Conservation (phyloP, 2,329 filamentous ascomycete species). For the Thelonectria discophora region DNA sequence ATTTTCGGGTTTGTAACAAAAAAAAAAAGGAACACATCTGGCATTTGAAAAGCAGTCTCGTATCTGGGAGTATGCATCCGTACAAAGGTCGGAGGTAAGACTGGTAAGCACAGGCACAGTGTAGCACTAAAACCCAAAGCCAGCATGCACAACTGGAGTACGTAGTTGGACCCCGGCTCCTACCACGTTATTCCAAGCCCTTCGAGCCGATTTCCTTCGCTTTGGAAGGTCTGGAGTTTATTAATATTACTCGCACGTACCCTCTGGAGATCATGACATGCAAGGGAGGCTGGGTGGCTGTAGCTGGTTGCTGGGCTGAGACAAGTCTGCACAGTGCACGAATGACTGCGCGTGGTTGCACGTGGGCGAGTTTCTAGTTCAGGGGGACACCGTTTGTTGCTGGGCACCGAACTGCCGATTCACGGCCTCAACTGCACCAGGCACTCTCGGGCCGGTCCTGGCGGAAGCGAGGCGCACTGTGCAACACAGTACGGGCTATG, state of each 20-base stretch:
- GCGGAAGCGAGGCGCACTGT: background rate
- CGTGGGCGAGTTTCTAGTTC: background rate
- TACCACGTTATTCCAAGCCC: conserved; percentile 23
- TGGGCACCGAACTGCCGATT: conserved; percentile 5
- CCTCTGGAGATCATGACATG: background rate
- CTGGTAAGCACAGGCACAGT: background rate
- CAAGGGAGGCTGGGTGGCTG: background rate
- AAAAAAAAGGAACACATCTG: no score
- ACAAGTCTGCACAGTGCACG: conserved; percentile 14
- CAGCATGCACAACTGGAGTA: conserved; percentile 19
- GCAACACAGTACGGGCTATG: background rate
- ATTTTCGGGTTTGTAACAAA: conserved; percentile 20
- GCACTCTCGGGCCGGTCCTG: background rate
- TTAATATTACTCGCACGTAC: conserved; percentile 1
- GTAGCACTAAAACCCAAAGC: conserved; percentile 31
- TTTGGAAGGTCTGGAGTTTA: conserved; percentile 17
- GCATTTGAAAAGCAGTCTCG: conserved; percentile 32
- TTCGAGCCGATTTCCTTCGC: conserved; percentile 8
- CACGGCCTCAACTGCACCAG: no score
- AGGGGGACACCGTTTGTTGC: background rate
- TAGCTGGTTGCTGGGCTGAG: background rate
- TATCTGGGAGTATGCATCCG: conserved; percentile 33
- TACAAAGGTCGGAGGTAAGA: no score
- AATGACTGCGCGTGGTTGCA: background rate
- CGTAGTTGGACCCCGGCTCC: conserved; percentile 8